Evolutionary conservation across 208 protist genomes (phyloP).

Genomic region (Borovskyia barvae): DNA sequence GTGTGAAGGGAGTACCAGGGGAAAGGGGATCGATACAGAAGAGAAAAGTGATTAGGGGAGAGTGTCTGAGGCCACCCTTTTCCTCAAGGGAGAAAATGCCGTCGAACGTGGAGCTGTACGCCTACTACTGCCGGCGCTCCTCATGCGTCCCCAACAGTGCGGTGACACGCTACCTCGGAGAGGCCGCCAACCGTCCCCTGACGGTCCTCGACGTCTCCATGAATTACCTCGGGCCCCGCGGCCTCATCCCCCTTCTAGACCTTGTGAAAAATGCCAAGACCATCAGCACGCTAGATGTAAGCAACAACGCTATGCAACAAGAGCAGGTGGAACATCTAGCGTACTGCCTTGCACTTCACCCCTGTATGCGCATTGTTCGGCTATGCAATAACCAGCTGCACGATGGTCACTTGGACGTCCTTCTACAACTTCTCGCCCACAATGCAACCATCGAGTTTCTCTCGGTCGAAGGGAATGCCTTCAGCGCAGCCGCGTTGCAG

Average conservation of each 20-base stretch:
- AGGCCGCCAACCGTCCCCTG: constrained; percentile 30
- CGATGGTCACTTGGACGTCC: constrained; percentile 47
- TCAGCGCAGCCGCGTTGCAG: constrained; percentile 34
- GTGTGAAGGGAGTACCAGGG: no score
- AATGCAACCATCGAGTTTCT: constrained; percentile 56
- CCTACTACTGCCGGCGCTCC: constrained; percentile 77
- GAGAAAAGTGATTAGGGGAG: constrained; percentile 5
- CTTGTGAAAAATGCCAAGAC: constrained; percentile 81
- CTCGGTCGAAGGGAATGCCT: constrained; percentile 47
- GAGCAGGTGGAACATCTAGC: constrained; percentile 77
- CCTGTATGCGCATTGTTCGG: constrained; percentile 44
- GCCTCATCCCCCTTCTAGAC: constrained; percentile 77
- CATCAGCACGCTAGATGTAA: constrained; percentile 62
- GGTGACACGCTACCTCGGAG: constrained; percentile 51
- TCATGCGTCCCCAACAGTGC: constrained; percentile 71
- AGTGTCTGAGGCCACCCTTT: not conserved
- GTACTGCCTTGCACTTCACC: constrained; percentile 79
- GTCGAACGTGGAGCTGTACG: constrained; percentile 76
- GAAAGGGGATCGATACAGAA: constrained; percentile 2
- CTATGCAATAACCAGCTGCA: constrained; percentile 66
- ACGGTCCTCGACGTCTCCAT: constrained; percentile 59
- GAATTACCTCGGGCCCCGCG: constrained; percentile 85
- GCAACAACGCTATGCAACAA: constrained; percentile 70
- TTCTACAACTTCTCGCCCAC: constrained; percentile 63
- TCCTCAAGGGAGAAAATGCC: constrained; percentile 29